These are phyloP conservation scores for Trypanosoma platydactyli DNA, from an alignment of 208 protist genomes.

Conservation along the genomic window DNA sequence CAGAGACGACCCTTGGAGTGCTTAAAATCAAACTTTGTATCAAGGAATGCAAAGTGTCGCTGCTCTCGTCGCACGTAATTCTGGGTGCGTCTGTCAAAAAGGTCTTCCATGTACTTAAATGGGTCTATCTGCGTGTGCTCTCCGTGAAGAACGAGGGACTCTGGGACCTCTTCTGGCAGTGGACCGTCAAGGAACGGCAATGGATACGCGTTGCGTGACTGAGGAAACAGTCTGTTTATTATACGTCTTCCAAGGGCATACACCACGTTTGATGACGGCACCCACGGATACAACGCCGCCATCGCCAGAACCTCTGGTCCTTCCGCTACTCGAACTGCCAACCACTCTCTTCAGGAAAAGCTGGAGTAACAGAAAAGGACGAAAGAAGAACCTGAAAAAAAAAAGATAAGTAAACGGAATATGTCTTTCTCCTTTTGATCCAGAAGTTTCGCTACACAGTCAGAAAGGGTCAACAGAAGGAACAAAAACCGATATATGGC, in stretches of 20 bases:
- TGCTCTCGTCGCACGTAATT: constrained; percentile 68
- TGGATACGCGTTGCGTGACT: constrained; percentile 70
- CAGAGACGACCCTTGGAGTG: constrained; percentile 80
- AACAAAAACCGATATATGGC: too few relatives aligned
- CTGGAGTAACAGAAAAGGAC: neutral
- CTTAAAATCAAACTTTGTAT: constrained; percentile 84
- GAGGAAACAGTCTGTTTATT: constrained; percentile 71
- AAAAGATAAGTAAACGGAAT: neutral
- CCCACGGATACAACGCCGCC: constrained; percentile 84
- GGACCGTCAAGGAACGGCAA: constrained; percentile 80
- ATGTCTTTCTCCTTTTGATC: neutral
- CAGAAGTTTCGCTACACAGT: neutral
- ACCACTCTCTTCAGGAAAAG: neutral
- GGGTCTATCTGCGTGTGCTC: constrained; percentile 57
- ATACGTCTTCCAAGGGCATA: constrained; percentile 48
- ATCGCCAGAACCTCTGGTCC: constrained; percentile 27
- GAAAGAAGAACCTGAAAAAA: constrained; percentile 20
- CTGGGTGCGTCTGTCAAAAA: constrained; percentile 82
- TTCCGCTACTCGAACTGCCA: neutral
- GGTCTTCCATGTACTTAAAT: constrained; percentile 89
- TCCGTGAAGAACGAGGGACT: constrained; percentile 55
- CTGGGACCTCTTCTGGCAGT: constrained; percentile 53
- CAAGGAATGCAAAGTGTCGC: constrained; percentile 65
- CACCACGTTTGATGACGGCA: constrained; percentile 61
- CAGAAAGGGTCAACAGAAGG: too few relatives aligned